Evolutionary conservation across 306 rosid genomes (phyloP).

Genomic region (Aeschynomene evenia): DNA sequence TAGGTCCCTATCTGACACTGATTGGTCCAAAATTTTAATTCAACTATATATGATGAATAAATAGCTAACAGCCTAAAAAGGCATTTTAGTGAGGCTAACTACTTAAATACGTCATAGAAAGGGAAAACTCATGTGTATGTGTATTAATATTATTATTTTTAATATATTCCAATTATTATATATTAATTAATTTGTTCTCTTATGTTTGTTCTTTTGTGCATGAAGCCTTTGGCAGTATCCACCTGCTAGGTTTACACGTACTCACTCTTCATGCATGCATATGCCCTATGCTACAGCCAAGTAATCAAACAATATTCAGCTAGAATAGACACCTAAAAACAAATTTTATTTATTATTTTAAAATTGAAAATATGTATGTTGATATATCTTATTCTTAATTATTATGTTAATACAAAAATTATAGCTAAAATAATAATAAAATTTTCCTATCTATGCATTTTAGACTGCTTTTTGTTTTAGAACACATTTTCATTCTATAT

Average conservation of each 20-base stretch:
- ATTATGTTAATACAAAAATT: background rate
- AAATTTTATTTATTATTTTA: background rate
- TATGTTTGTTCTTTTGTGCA: constrained; percentile 18
- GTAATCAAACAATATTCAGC: background rate
- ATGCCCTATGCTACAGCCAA: constrained; percentile 17
- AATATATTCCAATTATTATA: background rate
- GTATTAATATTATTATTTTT: background rate
- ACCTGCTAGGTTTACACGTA: constrained; percentile 39
- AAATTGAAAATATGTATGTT: too few species aligned
- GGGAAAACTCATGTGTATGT: too few species aligned
- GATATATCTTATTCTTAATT: background rate
- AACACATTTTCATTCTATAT: too few species aligned
- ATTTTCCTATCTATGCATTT: too few species aligned
- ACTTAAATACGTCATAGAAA: too few species aligned
- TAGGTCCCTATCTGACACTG: too few species aligned
- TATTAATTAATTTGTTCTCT: background rate
- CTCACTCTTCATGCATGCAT: background rate
- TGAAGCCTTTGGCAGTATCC: constrained; percentile 23
- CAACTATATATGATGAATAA: too few species aligned
- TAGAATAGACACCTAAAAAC: background rate
- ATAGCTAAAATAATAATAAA: too few species aligned
- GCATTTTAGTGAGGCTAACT: too few species aligned
- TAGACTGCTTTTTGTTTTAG: too few species aligned
- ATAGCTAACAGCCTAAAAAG: background rate
- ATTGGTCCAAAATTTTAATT: too few species aligned